These are phyloP conservation scores for Tetrahymena malaccensis DNA, from an alignment of 73 alveolate genomes.

Conservation along the genomic window DNA sequence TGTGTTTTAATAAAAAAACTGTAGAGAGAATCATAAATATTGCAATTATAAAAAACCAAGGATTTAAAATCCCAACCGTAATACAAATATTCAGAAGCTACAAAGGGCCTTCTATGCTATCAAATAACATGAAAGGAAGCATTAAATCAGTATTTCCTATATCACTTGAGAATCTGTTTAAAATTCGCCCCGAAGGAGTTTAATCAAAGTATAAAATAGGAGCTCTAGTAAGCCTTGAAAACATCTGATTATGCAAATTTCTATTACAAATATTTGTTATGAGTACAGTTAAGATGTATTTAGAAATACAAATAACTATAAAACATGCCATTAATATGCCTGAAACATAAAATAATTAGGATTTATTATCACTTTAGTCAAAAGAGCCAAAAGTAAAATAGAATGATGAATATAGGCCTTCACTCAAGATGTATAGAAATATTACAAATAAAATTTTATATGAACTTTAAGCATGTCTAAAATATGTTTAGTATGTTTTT, in stretches of 20 bases:
- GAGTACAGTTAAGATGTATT: not conserved
- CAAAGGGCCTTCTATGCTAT: not conserved
- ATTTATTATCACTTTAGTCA: not conserved
- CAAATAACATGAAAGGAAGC: not conserved
- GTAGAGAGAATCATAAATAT: not conserved
- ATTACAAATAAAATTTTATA: not conserved
- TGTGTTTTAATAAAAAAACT: not conserved
- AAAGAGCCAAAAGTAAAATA: not conserved
- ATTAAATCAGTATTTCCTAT: not conserved
- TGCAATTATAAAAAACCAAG: not conserved
- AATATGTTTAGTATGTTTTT: not conserved
- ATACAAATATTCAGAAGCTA: not conserved
- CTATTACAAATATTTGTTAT: not conserved
- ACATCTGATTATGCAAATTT: not conserved
- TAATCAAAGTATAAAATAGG: constrained; percentile 11
- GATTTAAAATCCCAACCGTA: not conserved
- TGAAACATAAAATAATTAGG: not conserved
- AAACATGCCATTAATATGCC: not conserved
- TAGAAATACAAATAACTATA: not conserved
- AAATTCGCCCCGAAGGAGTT: constrained; percentile 31
- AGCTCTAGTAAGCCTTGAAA: not conserved
- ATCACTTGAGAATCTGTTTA: constrained; percentile 35
- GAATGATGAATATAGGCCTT: not conserved
- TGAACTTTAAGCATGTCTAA: not conserved
- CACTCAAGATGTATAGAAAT: not conserved